Percentiles rank a stretch among this genome's conserved stretches.
These are phyloP conservation scores for Globisporangium okanoganense DNA, from an alignment of 352 stramenopile species.

Conservation along the genomic window DNA sequence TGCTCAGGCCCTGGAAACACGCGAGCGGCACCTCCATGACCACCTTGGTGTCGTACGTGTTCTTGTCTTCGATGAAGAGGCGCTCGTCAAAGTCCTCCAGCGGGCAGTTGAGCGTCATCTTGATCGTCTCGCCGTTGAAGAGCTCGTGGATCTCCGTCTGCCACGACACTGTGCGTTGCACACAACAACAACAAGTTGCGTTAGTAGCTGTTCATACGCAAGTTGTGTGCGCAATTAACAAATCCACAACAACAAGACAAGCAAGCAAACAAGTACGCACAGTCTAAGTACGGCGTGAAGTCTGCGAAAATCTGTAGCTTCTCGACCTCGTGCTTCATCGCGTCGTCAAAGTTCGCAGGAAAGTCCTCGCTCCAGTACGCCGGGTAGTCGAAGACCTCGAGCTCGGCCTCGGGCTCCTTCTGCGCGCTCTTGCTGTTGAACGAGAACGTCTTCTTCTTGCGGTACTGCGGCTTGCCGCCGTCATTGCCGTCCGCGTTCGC, in stretches of 20 bases:
- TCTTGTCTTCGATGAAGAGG: constrained; percentile 78
- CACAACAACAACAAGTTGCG: not conserved
- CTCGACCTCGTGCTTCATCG: constrained; percentile 86
- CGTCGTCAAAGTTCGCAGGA: constrained; percentile 59
- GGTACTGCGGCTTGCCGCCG: constrained; percentile 13
- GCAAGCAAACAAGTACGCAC: constrained; percentile 19
- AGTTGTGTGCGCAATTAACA: not conserved
- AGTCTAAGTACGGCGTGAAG: constrained; percentile 69
- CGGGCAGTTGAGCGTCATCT: constrained; percentile 72
- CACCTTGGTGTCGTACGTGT: constrained; percentile 79
- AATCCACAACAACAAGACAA: not conserved
- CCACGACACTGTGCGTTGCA: constrained; percentile 50
- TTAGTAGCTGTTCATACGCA: not conserved
- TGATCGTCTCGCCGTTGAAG: constrained; percentile 63
- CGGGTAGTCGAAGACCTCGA: constrained; percentile 72
- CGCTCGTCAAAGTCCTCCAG: constrained; percentile 82
- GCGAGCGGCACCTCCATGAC: constrained; percentile 70
- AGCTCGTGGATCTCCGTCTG: constrained; percentile 72
- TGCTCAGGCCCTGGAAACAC: constrained; percentile 56
- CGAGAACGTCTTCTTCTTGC: constrained; percentile 70
- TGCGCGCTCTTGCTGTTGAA: constrained; percentile 42
- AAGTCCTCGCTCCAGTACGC: constrained; percentile 79
- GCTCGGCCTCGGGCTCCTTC: constrained; percentile 27
- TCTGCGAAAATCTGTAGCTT: constrained; percentile 82
- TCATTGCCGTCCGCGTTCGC: constrained; percentile 12